Base-by-base conservation (phyloP, 345 rosid genomes). In the Eucalyptus erythrocorys region DNA sequence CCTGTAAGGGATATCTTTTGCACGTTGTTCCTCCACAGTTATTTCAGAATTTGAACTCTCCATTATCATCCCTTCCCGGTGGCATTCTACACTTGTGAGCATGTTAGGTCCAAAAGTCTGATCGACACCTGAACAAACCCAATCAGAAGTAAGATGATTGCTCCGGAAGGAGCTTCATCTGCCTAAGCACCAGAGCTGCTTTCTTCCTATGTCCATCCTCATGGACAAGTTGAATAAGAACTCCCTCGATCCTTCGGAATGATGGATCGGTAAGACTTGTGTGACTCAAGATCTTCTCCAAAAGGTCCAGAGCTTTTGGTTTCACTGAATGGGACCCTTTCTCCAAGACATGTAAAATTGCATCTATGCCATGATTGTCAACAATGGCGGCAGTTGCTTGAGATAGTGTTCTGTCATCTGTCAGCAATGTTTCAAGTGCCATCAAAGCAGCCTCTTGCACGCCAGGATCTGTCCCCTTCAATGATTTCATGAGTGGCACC, bases 81-180 rank as follows among this genome's bases (percentile, higher is more conserved):
- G 84, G 84, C 13, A 3, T 40, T 76, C 27, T 76, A 40, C 47
- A 21, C 47, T 76, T 26, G 8, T 24, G 22, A 37, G 47, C 47
- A 37, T 76, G 47, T 22, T 40, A 22, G 84, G 47, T 76, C 84
- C 84, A 40, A 21, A 76, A 76, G 84, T 76, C 84, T 76, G 82
- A 76, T 76, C 30, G 11, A 22, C 26, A 12, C 84, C 84, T 76
- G 47, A 76, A 21, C 30, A 40, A 40, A 76, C 47, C 57, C 71
- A 57, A 64, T 94, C 91, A 94, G 91, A 94, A 93, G 87, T 92
- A 94, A n/a, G 95, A 94, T 26, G 95, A 94, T 87, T 94, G 96
- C 24, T 93, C 92, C 7, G 95, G 96, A 61, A 94, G 88, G 89
- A 92, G 22, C 10, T 89, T 64, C 94, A 94, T 93, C 87, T 92